phyloP scores from a whole-genome alignment of 2,329 filamentous ascomycete species.

The Nannizziopsis arthrosporioides region DNA sequence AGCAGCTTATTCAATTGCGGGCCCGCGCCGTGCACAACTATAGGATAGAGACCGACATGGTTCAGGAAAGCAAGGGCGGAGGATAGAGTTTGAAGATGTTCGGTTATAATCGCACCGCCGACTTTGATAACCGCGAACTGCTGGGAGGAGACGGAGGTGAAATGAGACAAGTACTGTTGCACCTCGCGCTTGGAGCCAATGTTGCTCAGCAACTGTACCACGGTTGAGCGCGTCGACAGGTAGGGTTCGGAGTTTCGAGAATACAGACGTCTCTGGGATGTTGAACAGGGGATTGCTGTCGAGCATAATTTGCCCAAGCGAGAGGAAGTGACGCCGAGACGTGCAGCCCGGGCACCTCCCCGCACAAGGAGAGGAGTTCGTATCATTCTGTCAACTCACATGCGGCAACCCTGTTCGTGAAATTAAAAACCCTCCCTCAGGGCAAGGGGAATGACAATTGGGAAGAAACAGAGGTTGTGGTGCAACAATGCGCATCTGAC shows the following conservation, averaged over 20 bases:
- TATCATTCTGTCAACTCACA: slow-evolving; percentile 24
- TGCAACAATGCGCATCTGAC: background rate
- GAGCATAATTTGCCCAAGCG: slow-evolving; percentile 3
- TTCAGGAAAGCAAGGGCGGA: slow-evolving; percentile 82
- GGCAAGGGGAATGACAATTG: too few species aligned
- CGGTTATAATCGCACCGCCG: slow-evolving; percentile 86
- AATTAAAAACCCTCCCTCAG: background rate
- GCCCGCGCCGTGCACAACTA: slow-evolving; percentile 89
- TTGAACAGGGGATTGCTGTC: slow-evolving; percentile 22
- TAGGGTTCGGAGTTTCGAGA: slow-evolving; percentile 39
- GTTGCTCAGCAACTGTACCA: slow-evolving; percentile 84
- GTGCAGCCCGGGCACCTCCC: slow-evolving; percentile 25
- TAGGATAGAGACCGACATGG: slow-evolving; percentile 85
- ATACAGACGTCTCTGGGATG: slow-evolving; percentile 31
- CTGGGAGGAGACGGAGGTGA: slow-evolving; percentile 90
- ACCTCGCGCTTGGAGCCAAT: slow-evolving; percentile 94
- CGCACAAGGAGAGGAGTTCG: slow-evolving; percentile 35
- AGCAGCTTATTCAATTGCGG: slow-evolving; percentile 89
- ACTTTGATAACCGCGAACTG: slow-evolving; percentile 99
- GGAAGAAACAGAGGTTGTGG: background rate
- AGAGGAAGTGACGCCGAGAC: slow-evolving; percentile 8
- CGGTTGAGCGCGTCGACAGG: slow-evolving; percentile 61
- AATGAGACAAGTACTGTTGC: slow-evolving; percentile 94
- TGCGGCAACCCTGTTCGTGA: slow-evolving; percentile 9
- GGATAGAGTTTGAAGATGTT: slow-evolving; percentile 84